These are phyloP conservation scores for Aurantiochytrium sp. DNA, from an alignment of 108 stramenopile genomes.

Conservation along the genomic window DNA sequence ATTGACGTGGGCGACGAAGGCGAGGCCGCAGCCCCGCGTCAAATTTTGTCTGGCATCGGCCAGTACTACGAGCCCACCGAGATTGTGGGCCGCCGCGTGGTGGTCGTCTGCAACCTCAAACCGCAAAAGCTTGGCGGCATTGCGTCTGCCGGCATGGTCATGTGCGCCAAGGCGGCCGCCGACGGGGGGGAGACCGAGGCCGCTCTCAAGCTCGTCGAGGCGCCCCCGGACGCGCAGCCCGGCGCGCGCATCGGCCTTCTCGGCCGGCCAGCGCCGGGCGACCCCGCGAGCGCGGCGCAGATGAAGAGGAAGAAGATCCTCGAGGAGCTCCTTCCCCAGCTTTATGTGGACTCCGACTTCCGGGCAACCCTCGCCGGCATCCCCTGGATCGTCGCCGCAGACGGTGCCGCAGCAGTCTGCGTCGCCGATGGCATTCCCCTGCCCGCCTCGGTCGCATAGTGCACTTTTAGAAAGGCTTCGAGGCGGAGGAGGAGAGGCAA, in stretches of 20 bases:
- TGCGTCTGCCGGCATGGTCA: constrained; percentile 94
- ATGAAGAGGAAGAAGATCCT: constrained; percentile 28
- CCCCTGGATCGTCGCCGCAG: background rate
- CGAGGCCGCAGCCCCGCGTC: constrained; percentile 65
- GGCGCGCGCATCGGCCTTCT: constrained; percentile 81
- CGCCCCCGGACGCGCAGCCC: constrained; percentile 76
- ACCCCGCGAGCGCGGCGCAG: constrained; percentile 7
- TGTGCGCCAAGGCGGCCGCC: constrained; percentile 77
- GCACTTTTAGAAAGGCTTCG: background rate
- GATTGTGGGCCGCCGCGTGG: constrained; percentile 78
- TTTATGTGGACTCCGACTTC: background rate
- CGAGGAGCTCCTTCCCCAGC: background rate
- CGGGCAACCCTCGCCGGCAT: background rate
- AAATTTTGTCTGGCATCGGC: constrained; percentile 78
- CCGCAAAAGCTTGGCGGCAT: constrained; percentile 89
- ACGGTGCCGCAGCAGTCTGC: background rate
- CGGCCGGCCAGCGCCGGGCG: background rate
- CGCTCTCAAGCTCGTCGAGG: constrained; percentile 85
- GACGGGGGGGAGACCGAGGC: too few species aligned
- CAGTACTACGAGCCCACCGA: constrained; percentile 83
- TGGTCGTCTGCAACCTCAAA: constrained; percentile 94
- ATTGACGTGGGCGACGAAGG: constrained; percentile 85
- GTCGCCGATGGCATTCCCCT: background rate
- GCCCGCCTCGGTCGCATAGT: background rate
- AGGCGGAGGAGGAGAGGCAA: too few species aligned